phyloP scores from a whole-genome alignment of 441 rosid species.

The Eruca vesicaria region DNA sequence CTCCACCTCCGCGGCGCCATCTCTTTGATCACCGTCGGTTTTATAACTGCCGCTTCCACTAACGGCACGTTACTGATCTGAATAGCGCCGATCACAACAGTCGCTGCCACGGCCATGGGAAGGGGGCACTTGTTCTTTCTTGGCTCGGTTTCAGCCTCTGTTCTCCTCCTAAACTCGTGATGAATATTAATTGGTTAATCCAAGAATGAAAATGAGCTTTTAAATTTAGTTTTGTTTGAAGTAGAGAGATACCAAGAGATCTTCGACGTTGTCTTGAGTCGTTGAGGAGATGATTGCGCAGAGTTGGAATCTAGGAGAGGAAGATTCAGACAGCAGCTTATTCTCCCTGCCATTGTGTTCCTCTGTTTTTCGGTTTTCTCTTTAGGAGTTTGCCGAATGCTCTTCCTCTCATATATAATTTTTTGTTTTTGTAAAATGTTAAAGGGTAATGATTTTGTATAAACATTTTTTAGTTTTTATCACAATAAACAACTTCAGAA shows the following conservation, averaged over 20 bases:
- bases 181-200: neutral
- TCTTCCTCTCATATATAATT: neutral
- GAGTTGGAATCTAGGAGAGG: constrained; percentile 23
- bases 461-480: no score
- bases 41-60: constrained; percentile 18
- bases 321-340: constrained; percentile 45
- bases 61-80: constrained; percentile 14
- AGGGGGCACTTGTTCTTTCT: constrained; percentile 7
- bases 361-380: neutral
- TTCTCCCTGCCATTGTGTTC: constrained; percentile 29
- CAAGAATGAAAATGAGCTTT: neutral
- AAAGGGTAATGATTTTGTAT: no score
- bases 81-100: neutral
- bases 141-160: constrained; percentile 18
- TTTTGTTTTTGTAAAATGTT: no score
- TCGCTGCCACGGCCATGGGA: neutral
- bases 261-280: neutral
- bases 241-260: constrained; percentile 28
- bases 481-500: no score
- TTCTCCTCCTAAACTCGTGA: constrained; percentile 10
- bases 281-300: constrained; percentile 6
- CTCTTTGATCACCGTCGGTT: constrained; percentile 23
- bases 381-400: neutral
- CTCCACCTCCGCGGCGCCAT: constrained; percentile 57
- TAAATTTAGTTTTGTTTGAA: neutral